phyloP scores from a whole-genome alignment of 352 stramenopile genomes.

The Globisporangium canariense region DNA sequence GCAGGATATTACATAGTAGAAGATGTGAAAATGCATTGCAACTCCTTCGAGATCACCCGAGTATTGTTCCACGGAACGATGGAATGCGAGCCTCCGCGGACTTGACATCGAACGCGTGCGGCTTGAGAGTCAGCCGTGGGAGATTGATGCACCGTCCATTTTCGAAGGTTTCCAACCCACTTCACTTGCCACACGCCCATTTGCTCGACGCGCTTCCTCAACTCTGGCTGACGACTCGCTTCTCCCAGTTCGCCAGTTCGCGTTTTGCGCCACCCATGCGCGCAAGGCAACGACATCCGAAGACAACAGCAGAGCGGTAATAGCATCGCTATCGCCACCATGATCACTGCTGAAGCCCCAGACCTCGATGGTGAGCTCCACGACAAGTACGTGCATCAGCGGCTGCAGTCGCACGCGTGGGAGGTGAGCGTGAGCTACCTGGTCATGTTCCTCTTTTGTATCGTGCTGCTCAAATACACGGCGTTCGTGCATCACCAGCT shows the following conservation, averaged over 20 bases:
- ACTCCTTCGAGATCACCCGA: no score
- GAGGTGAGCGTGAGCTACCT: slow-evolving; percentile 51
- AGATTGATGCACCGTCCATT: not conserved
- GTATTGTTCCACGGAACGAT: no score
- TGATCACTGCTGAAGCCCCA: not conserved
- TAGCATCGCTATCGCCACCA: not conserved
- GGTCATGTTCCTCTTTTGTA: slow-evolving; percentile 53
- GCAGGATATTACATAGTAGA: not conserved
- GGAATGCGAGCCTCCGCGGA: no score
- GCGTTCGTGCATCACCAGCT: slow-evolving; percentile 35
- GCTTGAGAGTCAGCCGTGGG: no score
- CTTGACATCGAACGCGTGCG: no score
- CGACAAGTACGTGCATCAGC: not conserved
- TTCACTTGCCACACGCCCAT: not conserved
- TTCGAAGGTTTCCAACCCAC: slow-evolving; percentile 3
- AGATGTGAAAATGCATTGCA: no score
- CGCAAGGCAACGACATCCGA: not conserved
- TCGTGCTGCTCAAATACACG: slow-evolving; percentile 45
- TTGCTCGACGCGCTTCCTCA: not conserved
- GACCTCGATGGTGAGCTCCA: not conserved
- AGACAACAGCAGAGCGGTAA: not conserved
- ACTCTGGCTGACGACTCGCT: not conserved
- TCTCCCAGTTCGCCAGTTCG: not conserved
- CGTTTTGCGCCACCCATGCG: not conserved
- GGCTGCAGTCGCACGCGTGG: slow-evolving; percentile 34